phyloP scores from a whole-genome alignment of 2,329 filamentous ascomycete species.

The Emergomyces orientalis region DNA sequence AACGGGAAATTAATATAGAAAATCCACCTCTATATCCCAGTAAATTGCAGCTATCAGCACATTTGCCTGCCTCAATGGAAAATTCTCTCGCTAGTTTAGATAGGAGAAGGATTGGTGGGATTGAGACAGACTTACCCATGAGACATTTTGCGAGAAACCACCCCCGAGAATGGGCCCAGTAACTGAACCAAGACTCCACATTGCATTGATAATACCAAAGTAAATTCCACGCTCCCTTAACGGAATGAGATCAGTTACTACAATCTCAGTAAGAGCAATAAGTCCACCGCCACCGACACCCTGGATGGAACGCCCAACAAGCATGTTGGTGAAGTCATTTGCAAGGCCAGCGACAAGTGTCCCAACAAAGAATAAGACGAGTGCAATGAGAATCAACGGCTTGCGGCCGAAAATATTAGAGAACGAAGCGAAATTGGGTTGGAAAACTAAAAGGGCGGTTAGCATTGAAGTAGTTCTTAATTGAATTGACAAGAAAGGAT shows the following conservation, averaged over 20 bases:
- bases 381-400: conserved; percentile 30
- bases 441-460: conserved; percentile 32
- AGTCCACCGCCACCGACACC: conserved; percentile 39
- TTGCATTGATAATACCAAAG: conserved; percentile 32
- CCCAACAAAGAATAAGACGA: conserved; percentile 39
- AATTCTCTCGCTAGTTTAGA: neutral
- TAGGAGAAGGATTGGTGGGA: too few relatives aligned
- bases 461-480: too few relatives aligned
- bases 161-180: conserved; percentile 36
- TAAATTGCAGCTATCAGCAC: neutral
- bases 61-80: neutral
- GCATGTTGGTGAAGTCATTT: conserved; percentile 37
- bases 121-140: conserved; percentile 31
- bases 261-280: conserved; percentile 36
- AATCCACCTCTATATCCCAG: conserved; percentile 48
- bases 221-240: conserved; percentile 33
- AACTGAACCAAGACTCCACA: conserved; percentile 35
- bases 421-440: conserved; percentile 41
- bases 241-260: conserved; percentile 39
- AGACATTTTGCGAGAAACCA: conserved; percentile 31
- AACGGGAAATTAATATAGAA: conserved; percentile 58
- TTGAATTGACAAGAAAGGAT: neutral
- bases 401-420: conserved; percentile 42
- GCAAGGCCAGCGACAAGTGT: conserved; percentile 36
- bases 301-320: conserved; percentile 38